Base-by-base conservation (phyloP, 2,329 filamentous ascomycete species). In the Anisogramma anomala region DNA sequence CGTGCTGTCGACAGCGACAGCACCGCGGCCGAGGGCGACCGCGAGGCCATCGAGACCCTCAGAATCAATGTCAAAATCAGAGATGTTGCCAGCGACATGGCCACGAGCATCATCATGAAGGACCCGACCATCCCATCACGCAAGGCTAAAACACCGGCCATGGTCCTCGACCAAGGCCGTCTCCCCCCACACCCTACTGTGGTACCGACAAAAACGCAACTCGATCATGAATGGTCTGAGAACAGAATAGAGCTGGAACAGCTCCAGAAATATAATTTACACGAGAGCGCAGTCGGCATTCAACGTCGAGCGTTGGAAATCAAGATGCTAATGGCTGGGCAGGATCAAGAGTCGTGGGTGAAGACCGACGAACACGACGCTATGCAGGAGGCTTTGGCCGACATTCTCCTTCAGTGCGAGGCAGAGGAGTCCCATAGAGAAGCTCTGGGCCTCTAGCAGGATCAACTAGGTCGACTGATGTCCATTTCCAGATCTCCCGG, bases 361-460 rank as follows among this genome's bases (percentile, higher is more conserved):
- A 2, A 17, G 10, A 27, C 22, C 5, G 14, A 39, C 3, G n/a
- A 45, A 6, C 22, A 37, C 5, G 8, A 38, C 1, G 11, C 6
- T 13, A 45, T 45, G 43, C 26, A 32, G 15, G 35, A 36, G 22
- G n/a, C 23, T 2, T 2, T 45, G n/a, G 39, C 35, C 15, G 43
- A 42, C 2, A 27, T 36, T 10, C 27, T 42, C 1, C 15, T 42
- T 6, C 14, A 27, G 6, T 42, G 43, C 35, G 25, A 32, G 3
- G 30, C 20, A 2, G 32, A 45, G 15, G 30, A 30, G 0, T 36
- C 35, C 3, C 38, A 2, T 0, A 20, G 25, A n/a, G 18, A 42
- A 17, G 43, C 43, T 1, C 9, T 45, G 4, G 11, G 25, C 3
- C 33, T 45, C 1, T 11, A 42, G 1, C 19, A 39, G 20, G n/a